phyloP scores from a whole-genome alignment of 345 rosid genomes.

The Salix exigua region DNA sequence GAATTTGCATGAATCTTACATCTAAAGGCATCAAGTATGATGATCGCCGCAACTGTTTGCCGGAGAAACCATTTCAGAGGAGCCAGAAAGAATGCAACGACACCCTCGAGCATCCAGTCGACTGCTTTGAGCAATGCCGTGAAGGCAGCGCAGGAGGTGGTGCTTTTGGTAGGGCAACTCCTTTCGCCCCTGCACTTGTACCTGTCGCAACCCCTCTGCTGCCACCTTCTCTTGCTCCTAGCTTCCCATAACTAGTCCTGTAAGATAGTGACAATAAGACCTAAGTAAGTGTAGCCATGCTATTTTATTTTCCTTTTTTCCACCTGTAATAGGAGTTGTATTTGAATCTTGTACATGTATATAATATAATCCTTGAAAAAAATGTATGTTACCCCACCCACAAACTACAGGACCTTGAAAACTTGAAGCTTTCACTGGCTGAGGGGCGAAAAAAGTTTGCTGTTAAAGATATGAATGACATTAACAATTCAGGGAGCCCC shows the following conservation, averaged over 20 bases:
- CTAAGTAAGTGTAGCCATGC: constrained; percentile 12
- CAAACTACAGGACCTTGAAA: not conserved
- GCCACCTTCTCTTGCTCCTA: constrained; percentile 52
- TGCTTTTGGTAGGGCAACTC: constrained; percentile 7
- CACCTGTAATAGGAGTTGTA: not conserved
- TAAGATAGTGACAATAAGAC: not conserved
- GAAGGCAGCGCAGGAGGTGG: not conserved
- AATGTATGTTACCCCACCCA: not conserved
- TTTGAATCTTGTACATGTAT: not conserved
- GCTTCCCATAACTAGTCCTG: constrained; percentile 17
- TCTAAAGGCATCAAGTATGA: constrained; percentile 50
- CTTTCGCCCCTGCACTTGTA: constrained; percentile 19
- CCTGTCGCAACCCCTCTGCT: constrained; percentile 37
- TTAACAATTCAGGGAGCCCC: too few relatives aligned
- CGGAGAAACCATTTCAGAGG: constrained; percentile 65
- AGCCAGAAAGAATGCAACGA: constrained; percentile 53
- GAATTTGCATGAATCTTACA: constrained; percentile 62
- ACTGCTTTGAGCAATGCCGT: constrained; percentile 54
- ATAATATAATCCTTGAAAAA: not conserved
- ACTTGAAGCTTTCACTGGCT: not conserved
- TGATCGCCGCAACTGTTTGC: constrained; percentile 72
- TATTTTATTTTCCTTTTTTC: too few relatives aligned
- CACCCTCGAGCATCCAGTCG: constrained; percentile 61
- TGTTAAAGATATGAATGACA: too few relatives aligned
- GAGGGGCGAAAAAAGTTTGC: too few relatives aligned